These are phyloP conservation scores for Paraglomus occultum DNA, from an alignment of 192 early-diverging fungal species.

Conservation along the genomic window DNA sequence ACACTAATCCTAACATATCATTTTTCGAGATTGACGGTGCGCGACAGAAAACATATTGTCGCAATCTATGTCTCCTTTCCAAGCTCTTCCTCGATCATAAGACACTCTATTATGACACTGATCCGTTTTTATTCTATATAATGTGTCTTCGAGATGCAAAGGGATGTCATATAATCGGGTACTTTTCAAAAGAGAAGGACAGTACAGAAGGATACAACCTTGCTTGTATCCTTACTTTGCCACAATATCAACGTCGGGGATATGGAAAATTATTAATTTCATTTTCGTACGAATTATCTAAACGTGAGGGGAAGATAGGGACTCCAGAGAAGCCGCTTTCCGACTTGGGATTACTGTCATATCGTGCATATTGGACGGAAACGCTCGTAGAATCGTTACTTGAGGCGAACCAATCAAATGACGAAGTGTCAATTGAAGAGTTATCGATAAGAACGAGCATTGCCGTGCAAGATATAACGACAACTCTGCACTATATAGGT, in stretches of 20 bases:
- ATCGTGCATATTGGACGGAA: constrained; percentile 95
- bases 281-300: constrained; percentile 94
- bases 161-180: constrained; percentile 90
- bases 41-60: constrained; percentile 86
- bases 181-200: constrained; percentile 99
- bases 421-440: constrained; percentile 86
- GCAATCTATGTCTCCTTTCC: constrained; percentile 92
- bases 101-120: constrained; percentile 96
- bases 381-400: constrained; percentile 76
- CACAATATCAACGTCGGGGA: constrained; percentile 93
- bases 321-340: constrained; percentile 98
- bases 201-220: constrained; percentile 93
- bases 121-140: constrained; percentile 96
- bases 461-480: neutral
- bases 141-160: constrained; percentile 83
- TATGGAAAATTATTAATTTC: constrained; percentile 91
- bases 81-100: constrained; percentile 99
- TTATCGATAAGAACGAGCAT: constrained; percentile 68
- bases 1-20: constrained; percentile 68
- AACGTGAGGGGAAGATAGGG: constrained; percentile 87
- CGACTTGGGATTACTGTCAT: constrained; percentile 92
- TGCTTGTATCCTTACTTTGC: constrained; percentile 96
- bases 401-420: constrained; percentile 52
- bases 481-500: neutral
- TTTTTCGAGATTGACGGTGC: constrained; percentile 98